Evolutionary conservation across 2,329 filamentous ascomycete genomes (phyloP).

Genomic region (Trichophyton verrucosum): DNA sequence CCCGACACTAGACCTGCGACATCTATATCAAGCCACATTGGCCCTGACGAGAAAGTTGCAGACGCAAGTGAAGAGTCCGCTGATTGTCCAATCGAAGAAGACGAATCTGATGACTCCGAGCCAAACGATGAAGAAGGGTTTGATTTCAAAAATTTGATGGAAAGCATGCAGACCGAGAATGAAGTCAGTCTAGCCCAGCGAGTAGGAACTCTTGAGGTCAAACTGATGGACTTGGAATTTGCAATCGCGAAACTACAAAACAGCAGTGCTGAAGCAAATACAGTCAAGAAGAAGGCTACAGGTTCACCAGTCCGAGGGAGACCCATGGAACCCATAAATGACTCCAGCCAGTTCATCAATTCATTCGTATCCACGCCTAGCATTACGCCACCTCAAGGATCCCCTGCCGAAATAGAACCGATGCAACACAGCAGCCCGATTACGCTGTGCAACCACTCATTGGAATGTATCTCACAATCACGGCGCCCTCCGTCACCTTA

Average conservation of each 20-base stretch:
- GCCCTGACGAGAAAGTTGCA: background rate
- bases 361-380: constrained; percentile 9
- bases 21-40: background rate
- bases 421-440: constrained; percentile 23
- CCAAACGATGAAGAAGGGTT: constrained; percentile 15
- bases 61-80: background rate
- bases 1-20: background rate
- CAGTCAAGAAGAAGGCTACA: background rate
- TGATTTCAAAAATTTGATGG: constrained; percentile 29
- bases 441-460: constrained; percentile 16
- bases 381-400: constrained; percentile 12
- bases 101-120: background rate
- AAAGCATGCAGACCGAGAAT: constrained; percentile 30
- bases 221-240: constrained; percentile 39
- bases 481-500: constrained; percentile 23
- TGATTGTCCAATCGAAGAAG: background rate
- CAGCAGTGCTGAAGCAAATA: background rate
- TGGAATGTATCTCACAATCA: constrained; percentile 18
- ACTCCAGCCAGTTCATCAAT: constrained; percentile 6
- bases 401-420: constrained; percentile 19
- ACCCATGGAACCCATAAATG: background rate
- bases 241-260: constrained; percentile 37
- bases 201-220: constrained; percentile 39
- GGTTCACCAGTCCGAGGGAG: background rate
- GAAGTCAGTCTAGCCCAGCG: constrained; percentile 34